phyloP scores from a whole-genome alignment of 305 asterid species.

The Solanum chacoense region DNA sequence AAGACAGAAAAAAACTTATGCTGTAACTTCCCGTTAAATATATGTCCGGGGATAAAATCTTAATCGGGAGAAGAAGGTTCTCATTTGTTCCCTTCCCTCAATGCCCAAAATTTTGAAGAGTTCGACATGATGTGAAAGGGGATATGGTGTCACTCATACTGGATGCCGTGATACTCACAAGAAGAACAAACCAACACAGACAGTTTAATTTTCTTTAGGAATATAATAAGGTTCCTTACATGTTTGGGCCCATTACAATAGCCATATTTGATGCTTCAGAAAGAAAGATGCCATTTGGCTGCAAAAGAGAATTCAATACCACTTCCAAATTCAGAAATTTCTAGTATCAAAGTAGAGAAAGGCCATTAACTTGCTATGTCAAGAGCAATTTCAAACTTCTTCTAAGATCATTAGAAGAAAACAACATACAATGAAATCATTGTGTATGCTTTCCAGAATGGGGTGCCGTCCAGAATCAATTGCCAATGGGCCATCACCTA shows the following conservation, averaged over 20 bases:
- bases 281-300: slow-evolving; percentile 89
- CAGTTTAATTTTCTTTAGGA: not conserved
- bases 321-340: slow-evolving; percentile 6
- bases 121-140: not conserved
- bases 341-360: not conserved
- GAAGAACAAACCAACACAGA: not conserved
- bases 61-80: not conserved
- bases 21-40: not conserved
- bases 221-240: slow-evolving; percentile 41
- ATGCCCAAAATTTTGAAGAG: not conserved
- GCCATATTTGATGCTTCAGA: slow-evolving; percentile 96
- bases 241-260: slow-evolving; percentile 90
- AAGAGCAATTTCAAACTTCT: not conserved
- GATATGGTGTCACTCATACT: not conserved
- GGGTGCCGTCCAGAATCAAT: slow-evolving; percentile 96
- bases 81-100: not conserved
- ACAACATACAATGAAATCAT: slow-evolving; percentile 57
- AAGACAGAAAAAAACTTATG: not conserved
- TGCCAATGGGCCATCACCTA: slow-evolving; percentile 95
- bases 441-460: slow-evolving; percentile 72
- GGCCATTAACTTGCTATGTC: slow-evolving; percentile 5
- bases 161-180: not conserved
- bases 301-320: slow-evolving; percentile 28
- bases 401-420: slow-evolving; percentile 4
- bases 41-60: not conserved